Conservation (phyloP, 2,329 filamentous ascomycete species). For the Pseudogymnoascus sp. region DNA sequence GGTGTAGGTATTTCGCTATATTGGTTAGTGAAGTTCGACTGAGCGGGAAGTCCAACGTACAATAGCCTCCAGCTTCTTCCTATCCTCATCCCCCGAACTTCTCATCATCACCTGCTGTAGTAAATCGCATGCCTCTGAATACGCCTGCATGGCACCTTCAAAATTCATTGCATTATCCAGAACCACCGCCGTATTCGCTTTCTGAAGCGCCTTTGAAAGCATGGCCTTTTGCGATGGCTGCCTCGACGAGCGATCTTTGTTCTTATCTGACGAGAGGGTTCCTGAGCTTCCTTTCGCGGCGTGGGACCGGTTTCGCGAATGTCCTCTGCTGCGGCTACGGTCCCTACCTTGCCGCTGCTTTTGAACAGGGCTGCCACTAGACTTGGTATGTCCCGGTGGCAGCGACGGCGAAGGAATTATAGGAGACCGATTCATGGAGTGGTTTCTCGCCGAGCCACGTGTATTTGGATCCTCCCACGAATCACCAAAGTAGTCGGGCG, state of each 20-base stretch:
- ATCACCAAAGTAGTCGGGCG: conserved; percentile 27
- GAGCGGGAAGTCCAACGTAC: conserved; percentile 47
- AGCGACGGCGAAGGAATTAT: conserved; percentile 19
- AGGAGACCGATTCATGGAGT: conserved; percentile 12
- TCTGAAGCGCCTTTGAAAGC: conserved; percentile 90
- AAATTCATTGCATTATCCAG: conserved; percentile 96
- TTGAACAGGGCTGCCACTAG: conserved; percentile 13
- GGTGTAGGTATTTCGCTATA: conserved; percentile 78
- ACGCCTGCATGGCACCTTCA: conserved; percentile 82
- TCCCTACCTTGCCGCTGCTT: conserved; percentile 13
- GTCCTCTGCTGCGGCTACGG: conserved; percentile 22
- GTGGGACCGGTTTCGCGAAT: conserved; percentile 42
- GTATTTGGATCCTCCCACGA: conserved; percentile 20
- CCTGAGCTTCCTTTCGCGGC: conserved; percentile 40
- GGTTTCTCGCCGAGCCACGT: conserved; percentile 17
- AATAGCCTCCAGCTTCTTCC: conserved; percentile 86
- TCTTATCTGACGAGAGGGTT: conserved; percentile 33
- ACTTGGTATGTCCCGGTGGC: conserved; percentile 8
- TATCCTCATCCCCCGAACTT: conserved; percentile 79
- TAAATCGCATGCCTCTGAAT: conserved; percentile 81
- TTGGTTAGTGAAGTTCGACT: conserved; percentile 17
- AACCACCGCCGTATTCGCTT: conserved; percentile 91
- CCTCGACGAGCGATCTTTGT: conserved; percentile 29
- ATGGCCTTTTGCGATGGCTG: conserved; percentile 83
- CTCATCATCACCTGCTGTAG: conserved; percentile 80